Evolutionary conservation across 2,329 filamentous ascomycete species (phyloP).

Genomic region (Trichophyton verrucosum): DNA sequence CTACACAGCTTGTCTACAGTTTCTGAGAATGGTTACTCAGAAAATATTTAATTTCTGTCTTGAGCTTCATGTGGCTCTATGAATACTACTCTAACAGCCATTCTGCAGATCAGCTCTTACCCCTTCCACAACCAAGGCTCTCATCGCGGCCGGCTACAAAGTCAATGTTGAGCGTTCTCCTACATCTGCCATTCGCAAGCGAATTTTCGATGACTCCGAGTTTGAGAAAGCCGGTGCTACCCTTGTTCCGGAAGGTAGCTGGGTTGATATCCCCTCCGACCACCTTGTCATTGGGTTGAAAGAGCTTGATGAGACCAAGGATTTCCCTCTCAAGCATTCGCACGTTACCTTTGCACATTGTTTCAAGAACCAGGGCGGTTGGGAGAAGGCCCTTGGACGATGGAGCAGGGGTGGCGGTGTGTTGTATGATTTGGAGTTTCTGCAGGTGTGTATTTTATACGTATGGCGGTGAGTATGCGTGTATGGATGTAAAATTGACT

Average conservation of each 20-base stretch:
- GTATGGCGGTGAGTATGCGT: not conserved
- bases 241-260: conserved; percentile 30
- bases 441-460: conserved; percentile 10
- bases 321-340: conserved; percentile 15
- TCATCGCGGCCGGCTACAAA: conserved; percentile 30
- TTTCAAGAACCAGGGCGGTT: conserved; percentile 17
- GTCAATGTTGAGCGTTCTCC: conserved; percentile 29
- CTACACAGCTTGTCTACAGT: not conserved
- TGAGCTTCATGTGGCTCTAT: not conserved
- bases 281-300: conserved; percentile 16
- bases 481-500: not conserved
- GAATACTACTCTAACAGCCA: not conserved
- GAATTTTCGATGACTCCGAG: conserved; percentile 29
- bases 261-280: conserved; percentile 25
- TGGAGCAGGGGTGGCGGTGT: conserved; percentile 16
- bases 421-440: conserved; percentile 18
- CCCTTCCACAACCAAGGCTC: conserved; percentile 28
- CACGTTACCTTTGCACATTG: conserved; percentile 19
- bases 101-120: conserved; percentile 14
- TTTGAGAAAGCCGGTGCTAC: conserved; percentile 30
- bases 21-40: not conserved
- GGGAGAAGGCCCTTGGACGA: conserved; percentile 16
- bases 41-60: not conserved
- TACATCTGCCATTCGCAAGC: conserved; percentile 17
- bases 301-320: conserved; percentile 16